Conservation (phyloP, 192 early-diverging fungal species). For the Gryganskiella cystojenkinii region DNA sequence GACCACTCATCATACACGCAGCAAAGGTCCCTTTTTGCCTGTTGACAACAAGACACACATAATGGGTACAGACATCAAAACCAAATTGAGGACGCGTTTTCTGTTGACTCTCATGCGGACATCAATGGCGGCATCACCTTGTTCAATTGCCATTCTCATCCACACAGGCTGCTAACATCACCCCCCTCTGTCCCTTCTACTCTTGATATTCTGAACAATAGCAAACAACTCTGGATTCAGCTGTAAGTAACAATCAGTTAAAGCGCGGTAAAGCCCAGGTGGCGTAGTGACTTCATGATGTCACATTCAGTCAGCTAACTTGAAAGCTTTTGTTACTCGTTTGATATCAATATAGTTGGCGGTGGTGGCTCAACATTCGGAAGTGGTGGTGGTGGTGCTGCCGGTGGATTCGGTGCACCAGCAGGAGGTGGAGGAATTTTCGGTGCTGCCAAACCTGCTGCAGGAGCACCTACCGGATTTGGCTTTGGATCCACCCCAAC, state of each 20-base stretch:
- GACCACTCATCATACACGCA: too few relatives aligned
- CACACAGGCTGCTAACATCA: conserved; percentile 12
- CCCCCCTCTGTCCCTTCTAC: too few relatives aligned
- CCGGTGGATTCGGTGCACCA: conserved; percentile 3
- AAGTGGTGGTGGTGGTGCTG: background rate
- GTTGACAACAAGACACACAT: too few relatives aligned
- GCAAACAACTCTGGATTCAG: conserved; percentile 33
- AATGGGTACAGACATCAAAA: too few relatives aligned
- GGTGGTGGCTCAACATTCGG: background rate
- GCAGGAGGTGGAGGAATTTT: conserved; percentile 25
- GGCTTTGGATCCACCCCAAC: conserved; percentile 14
- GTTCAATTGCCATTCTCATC: too few relatives aligned
- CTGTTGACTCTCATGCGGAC: too few relatives aligned
- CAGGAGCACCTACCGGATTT: conserved; percentile 4
- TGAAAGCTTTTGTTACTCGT: background rate
- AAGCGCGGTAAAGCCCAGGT: too few relatives aligned
- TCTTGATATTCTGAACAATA: background rate
- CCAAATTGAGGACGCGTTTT: too few relatives aligned
- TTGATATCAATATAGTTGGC: background rate
- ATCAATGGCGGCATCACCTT: too few relatives aligned
- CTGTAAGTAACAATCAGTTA: conserved; percentile 10
- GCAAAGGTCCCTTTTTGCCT: too few relatives aligned
- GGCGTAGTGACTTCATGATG: background rate
- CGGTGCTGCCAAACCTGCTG: conserved; percentile 29
- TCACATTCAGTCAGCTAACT: background rate